Conservation (phyloP, 2,329 filamentous ascomycete genomes). For the Cladosporium austrohemisphaericum region DNA sequence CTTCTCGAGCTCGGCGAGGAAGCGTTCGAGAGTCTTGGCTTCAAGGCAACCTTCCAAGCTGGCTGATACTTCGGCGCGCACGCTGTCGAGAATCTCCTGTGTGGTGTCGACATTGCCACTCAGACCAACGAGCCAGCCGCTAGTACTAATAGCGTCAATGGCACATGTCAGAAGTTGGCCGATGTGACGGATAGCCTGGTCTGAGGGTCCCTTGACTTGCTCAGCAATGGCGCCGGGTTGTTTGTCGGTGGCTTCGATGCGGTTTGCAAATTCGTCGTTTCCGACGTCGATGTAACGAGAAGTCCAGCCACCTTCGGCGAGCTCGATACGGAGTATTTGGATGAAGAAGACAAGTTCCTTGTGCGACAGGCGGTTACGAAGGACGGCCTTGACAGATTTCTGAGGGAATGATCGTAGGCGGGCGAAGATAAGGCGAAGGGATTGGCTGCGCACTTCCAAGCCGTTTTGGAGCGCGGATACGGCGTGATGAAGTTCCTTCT, state of each 20-base stretch:
- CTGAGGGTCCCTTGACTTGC: conserved; percentile 54
- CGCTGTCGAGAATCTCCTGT: conserved; percentile 60
- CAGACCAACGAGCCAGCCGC: conserved; percentile 67
- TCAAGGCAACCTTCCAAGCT: conserved; percentile 71
- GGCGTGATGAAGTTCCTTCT: conserved; percentile 62
- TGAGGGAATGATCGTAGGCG: conserved; percentile 66
- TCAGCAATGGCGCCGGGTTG: conserved; percentile 55
- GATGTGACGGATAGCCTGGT: conserved; percentile 67
- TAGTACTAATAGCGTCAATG: conserved; percentile 69
- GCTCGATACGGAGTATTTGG: conserved; percentile 67
- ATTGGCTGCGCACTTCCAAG: conserved; percentile 58
- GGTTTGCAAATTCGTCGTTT: conserved; percentile 35
- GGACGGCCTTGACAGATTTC: conserved; percentile 56
- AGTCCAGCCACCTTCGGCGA: conserved; percentile 73
- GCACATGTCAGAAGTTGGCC: conserved; percentile 68
- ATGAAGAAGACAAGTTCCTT: conserved; percentile 69
- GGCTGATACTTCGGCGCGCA: conserved; percentile 66
- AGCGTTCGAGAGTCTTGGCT: conserved; percentile 59
- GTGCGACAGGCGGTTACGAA: conserved; percentile 61
- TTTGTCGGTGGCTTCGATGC: conserved; percentile 15
- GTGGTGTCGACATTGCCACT: conserved; percentile 51
- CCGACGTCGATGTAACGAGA: conserved; percentile 61
- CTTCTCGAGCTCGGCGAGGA: conserved; percentile 63
- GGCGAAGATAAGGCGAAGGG: conserved; percentile 64
- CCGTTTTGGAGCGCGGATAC: conserved; percentile 65